A percentile compares a stretch with the other conserved stretches of the same genome.
These are phyloP conservation scores for Bruguiera hainesii DNA, from an alignment of 441 rosid species.

Conservation along the genomic window DNA sequence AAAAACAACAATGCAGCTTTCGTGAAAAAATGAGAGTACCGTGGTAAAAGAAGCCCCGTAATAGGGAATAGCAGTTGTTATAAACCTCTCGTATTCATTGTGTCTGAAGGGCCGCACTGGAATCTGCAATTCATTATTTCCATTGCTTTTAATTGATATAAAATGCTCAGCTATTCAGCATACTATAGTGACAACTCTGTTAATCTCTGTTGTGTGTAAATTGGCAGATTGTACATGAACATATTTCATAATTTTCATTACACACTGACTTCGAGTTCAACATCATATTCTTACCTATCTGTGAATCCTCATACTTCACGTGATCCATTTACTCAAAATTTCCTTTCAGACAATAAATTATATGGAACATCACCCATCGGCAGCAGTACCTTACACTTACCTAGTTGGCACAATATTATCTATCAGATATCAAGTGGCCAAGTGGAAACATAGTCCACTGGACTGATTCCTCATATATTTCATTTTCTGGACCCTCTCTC, in stretches of 20 bases:
- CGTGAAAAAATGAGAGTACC: constrained; percentile 33
- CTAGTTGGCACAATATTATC: no score
- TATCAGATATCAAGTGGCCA: no score
- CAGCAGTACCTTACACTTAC: no score
- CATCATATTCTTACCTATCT: no score
- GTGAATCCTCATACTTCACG: no score
- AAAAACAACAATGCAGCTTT: not conserved
- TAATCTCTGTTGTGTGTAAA: not conserved
- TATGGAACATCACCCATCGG: no score
- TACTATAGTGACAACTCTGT: not conserved
- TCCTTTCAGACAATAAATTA: no score
- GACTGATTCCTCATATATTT: no score
- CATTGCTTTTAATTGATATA: not conserved
- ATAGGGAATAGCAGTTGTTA: constrained; percentile 63
- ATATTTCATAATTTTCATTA: not conserved
- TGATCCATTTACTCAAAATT: no score
- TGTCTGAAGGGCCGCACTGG: constrained; percentile 77
- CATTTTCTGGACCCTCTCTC: no score
- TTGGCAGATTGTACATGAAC: not conserved
- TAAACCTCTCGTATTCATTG: constrained; percentile 71
- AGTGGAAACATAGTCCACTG: no score
- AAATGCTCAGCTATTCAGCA: not conserved
- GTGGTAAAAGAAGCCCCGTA: constrained; percentile 69
- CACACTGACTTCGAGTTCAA: no score
- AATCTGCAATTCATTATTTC: constrained; percentile 43